phyloP scores from a whole-genome alignment of 2,329 filamentous ascomycete genomes.

The Stenocarpella maydis region DNA sequence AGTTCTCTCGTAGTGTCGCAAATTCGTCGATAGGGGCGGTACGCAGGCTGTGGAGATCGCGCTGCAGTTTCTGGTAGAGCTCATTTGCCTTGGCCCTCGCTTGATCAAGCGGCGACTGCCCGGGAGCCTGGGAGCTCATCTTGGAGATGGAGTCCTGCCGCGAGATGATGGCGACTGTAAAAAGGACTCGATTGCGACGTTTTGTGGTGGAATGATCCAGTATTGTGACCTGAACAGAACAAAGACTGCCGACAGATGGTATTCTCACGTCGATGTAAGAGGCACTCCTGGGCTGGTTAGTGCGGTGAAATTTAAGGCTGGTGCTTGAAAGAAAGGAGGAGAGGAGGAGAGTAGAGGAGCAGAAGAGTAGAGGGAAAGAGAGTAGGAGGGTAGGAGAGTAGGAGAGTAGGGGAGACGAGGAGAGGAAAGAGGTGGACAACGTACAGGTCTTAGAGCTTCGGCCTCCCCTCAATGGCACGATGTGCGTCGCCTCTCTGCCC shows the following conservation, averaged over 20 bases:
- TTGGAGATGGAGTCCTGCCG: neutral
- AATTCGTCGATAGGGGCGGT: neutral
- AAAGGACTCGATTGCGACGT: neutral
- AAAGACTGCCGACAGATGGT: neutral
- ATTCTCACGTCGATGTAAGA: neutral
- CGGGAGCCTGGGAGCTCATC: neutral
- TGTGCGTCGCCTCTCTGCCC: constrained; percentile 54
- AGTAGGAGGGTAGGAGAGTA: too few relatives aligned
- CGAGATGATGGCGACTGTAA: neutral
- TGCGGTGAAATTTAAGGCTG: neutral
- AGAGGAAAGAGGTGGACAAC: too few relatives aligned
- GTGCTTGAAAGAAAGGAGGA: too few relatives aligned
- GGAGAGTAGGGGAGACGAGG: too few relatives aligned
- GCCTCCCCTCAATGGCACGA: constrained; percentile 54
- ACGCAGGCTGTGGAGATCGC: neutral
- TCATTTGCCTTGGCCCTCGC: neutral
- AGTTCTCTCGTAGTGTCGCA: too few relatives aligned
- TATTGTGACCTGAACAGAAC: too few relatives aligned
- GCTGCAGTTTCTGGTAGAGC: neutral
- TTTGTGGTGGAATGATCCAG: too few relatives aligned
- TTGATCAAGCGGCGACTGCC: neutral
- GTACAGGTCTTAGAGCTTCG: constrained; percentile 50
- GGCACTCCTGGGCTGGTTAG: neutral
- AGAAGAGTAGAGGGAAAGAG: too few relatives aligned
- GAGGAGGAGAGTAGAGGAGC: too few relatives aligned